A percentile compares a stretch with the other conserved stretches of the same genome.
Evolutionary conservation across 352 stramenopile genomes (phyloP).

Genomic region (Globisporangium splendens): DNA sequence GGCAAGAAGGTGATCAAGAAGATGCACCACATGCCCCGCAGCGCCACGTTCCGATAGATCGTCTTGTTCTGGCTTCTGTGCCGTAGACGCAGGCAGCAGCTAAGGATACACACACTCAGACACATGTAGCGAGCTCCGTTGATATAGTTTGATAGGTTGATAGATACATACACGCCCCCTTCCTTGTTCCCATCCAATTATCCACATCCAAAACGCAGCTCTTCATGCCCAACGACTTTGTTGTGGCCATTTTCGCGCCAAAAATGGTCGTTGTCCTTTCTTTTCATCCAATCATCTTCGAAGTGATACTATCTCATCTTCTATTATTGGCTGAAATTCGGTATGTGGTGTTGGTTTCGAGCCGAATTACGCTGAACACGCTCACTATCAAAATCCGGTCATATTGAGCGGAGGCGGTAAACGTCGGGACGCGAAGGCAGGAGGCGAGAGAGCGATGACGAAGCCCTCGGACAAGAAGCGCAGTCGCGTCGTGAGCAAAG

Average conservation of each 20-base stretch:
- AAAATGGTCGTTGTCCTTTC: slow-evolving; percentile 1
- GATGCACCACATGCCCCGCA: slow-evolving; percentile 81
- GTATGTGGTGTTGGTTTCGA: slow-evolving; percentile 10
- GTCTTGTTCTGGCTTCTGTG: no score
- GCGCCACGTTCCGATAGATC: slow-evolving; percentile 76
- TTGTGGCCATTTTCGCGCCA: slow-evolving; percentile 8
- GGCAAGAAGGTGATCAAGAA: slow-evolving; percentile 64
- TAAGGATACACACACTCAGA: no score
- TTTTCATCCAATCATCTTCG: slow-evolving; percentile 7
- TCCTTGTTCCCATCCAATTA: no score
- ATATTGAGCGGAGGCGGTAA: no score
- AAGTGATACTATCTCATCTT: not conserved
- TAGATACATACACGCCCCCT: slow-evolving; percentile 8
- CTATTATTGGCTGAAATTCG: slow-evolving; percentile 12
- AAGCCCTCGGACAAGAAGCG: slow-evolving; percentile 17
- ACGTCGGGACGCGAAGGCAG: not conserved
- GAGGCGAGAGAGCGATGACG: not conserved
- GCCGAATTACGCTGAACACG: no score
- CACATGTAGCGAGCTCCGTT: no score
- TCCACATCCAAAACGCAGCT: not conserved
- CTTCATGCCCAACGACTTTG: slow-evolving; percentile 3
- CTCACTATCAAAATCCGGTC: no score
- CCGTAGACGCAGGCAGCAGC: no score
- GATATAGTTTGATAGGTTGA: slow-evolving; percentile 8
- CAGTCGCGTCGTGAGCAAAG: not conserved